Conservation (phyloP, 2,329 filamentous ascomycete genomes). For the Sclerotinia minor region DNA sequence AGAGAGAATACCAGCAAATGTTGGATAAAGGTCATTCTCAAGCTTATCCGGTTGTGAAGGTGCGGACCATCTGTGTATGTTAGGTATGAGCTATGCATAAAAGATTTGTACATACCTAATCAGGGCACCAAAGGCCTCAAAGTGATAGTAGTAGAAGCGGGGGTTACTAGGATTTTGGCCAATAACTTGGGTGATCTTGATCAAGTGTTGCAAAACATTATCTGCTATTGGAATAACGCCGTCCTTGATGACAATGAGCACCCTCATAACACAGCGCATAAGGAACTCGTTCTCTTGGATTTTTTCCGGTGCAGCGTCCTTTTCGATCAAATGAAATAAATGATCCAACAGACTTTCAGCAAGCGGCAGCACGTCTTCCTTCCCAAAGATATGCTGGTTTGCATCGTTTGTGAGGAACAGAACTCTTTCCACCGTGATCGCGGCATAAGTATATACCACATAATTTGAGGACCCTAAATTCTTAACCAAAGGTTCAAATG, state of each 20-base stretch:
- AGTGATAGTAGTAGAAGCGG: conserved; percentile 97
- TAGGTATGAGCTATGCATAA: not conserved
- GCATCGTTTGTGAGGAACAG: conserved; percentile 78
- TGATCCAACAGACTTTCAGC: conserved; percentile 86
- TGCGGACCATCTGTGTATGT: conserved; percentile 56
- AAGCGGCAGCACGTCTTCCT: conserved; percentile 74
- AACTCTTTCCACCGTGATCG: conserved; percentile 92
- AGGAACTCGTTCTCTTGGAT: conserved; percentile 98
- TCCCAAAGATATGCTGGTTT: conserved; percentile 76
- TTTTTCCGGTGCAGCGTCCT: conserved; percentile 81
- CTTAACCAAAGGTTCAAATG: conserved; percentile 85
- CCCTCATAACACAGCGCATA: conserved; percentile 98
- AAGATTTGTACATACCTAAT: conserved; percentile 49
- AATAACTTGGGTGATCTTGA: conserved; percentile 89
- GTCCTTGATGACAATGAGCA: conserved; percentile 90
- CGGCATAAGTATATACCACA: conserved; percentile 95
- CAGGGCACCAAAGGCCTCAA: conserved; percentile 88
- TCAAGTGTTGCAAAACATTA: conserved; percentile 76
- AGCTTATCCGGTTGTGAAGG: conserved; percentile 69
- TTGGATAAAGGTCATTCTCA: conserved; percentile 77
- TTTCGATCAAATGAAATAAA: conserved; percentile 87
- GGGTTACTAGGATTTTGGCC: conserved; percentile 95
- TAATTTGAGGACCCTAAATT: conserved; percentile 89
- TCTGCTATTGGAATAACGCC: conserved; percentile 73
- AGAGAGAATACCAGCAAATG: conserved; percentile 77